Percentiles rank a stretch among this genome's conserved stretches.
Conservation (phyloP, 1,284 basidiomycete species). For the Malassezia equina region DNA sequence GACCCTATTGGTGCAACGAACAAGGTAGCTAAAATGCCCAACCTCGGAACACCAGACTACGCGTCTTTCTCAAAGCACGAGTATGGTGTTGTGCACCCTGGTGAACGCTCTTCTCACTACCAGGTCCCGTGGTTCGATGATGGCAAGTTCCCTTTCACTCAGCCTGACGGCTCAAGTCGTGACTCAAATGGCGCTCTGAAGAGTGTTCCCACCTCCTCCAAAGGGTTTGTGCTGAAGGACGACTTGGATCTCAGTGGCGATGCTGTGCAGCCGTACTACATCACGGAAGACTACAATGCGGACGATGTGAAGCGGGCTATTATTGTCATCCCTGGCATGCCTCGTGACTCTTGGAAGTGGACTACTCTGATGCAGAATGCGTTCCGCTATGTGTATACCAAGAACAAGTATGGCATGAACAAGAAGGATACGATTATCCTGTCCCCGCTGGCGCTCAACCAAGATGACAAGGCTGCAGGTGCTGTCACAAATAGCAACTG, state of each 20-base stretch:
- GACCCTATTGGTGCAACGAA: conserved; percentile 7
- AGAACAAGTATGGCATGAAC: conserved; percentile 25
- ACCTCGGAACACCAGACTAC: not conserved
- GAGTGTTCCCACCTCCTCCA: conserved; percentile 2
- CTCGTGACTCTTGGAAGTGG: conserved; percentile 39
- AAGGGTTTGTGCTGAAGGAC: conserved; percentile 17
- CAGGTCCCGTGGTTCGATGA: conserved; percentile 9
- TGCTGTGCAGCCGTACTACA: conserved; percentile 8
- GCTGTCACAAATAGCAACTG: conserved; percentile 17
- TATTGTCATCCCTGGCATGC: conserved; percentile 30
- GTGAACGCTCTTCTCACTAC: not conserved
- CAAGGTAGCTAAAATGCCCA: conserved; percentile 3
- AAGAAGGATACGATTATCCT: conserved; percentile 26
- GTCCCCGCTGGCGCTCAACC: conserved; percentile 28
- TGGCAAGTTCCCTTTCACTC: conserved; percentile 9
- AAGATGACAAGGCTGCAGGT: conserved; percentile 28
- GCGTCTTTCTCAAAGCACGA: not conserved
- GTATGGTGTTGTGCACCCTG: not conserved
- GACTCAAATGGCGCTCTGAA: conserved; percentile 7
- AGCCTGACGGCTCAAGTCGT: not conserved
- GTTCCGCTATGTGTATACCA: conserved; percentile 27
- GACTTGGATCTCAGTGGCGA: conserved; percentile 5
- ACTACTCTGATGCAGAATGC: conserved; percentile 35
- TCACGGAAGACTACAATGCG: not conserved
- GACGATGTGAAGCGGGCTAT: conserved; percentile 27